phyloP scores from a whole-genome alignment of 768 basidiomycete species.

The Leccinum uliginosum region DNA sequence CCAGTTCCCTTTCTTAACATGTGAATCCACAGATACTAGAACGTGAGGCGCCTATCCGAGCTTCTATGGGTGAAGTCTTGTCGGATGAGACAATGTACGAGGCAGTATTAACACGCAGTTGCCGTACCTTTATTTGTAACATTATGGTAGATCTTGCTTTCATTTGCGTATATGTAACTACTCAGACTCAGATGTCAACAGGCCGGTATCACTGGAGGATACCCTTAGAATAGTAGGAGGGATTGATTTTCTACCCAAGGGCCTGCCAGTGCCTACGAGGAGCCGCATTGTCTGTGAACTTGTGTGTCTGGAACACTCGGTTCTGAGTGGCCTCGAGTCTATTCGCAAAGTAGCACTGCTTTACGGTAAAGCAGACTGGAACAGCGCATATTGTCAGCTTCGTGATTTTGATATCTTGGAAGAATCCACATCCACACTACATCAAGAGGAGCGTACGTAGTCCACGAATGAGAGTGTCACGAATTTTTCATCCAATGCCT shows the following conservation, averaged over 20 bases:
- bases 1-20: conserved; percentile 4
- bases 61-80: conserved; percentile 1
- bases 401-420: neutral
- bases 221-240: no score
- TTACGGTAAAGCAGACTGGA: no score
- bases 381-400: neutral
- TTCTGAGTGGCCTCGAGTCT: neutral
- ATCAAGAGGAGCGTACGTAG: conserved; percentile 2
- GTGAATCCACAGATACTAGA: conserved; percentile 3
- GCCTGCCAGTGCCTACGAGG: no score
- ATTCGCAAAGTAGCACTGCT: neutral
- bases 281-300: no score
- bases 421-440: neutral
- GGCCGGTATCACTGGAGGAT: neutral
- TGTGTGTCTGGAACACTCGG: no score
- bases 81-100: neutral
- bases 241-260: no score
- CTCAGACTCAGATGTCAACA: neutral
- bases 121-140: neutral
- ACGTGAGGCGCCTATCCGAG: neutral
- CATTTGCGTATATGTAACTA: conserved; percentile 1
- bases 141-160: neutral
- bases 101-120: neutral
- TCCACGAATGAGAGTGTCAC: conserved; percentile 1
- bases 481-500: neutral